Evolutionary conservation across 2,329 filamentous ascomycete species (phyloP), one percentile per base, ranked within the genome.

Genomic region (Juglanconis sp.): DNA sequence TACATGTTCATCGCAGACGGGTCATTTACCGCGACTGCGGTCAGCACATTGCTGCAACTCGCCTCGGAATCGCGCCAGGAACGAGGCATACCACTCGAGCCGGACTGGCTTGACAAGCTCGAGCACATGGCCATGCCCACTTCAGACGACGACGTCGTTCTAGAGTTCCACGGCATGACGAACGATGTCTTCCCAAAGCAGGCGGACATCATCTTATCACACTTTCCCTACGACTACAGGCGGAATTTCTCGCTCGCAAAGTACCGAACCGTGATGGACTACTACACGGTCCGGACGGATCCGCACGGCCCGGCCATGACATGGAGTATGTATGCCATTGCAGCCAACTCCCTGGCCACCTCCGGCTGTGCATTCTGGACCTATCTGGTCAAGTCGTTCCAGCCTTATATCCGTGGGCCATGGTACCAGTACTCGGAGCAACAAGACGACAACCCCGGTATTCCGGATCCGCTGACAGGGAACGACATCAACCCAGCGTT

Each of bases 371-470:
- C 87, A 0, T 81, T 84, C 3, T 89, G 85, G 68, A 90, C 87
- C 0, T 90, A 90, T 67, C 79, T 84, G 6, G 78, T 88, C 35
- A 84, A 87, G 62, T 82, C 84, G 0, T 84, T 79, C 42, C 77
- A 83, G 40, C 87, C 87, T 0, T 90, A 91, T 66, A 74, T 81
- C 2, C 80, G 88, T 9, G 82, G 80, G 0, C 88, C 88, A 0
- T 91, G 87, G 80, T 90, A 84, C 72, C 86, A 90, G 65, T 85
- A 88, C 68, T 89, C 86, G 0, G 88, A 91, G 67, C 87, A 90
- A 68, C 74, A 87, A 52, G 71, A 84, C 35, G 88, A 91, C 68
- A 78, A 87, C 61, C 79, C 76, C 52, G 76, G 75, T 24, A 70
- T 73, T 1, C 89, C 88, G 60, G 87, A 86, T 17, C 60, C 56